Evolutionary conservation across 2,329 filamentous ascomycete species (phyloP), one percentile per base, ranked within the genome.

Genomic region (Dactylonectria macrodidyma): DNA sequence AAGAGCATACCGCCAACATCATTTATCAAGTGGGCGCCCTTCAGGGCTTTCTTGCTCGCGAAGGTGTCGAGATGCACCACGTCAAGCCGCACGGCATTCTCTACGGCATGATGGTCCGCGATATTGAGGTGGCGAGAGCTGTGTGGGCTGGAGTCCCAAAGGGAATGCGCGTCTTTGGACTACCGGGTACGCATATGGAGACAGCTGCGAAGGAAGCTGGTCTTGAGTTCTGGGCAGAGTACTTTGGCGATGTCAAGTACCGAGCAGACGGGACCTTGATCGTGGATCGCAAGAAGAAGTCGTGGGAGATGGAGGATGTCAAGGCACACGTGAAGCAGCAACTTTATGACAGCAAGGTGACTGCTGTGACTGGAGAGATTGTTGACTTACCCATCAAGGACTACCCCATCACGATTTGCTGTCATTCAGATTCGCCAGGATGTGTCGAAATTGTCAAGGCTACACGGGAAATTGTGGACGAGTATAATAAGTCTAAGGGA

Each of bases 221-320:
- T 8, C 64, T 78, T 2, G 69, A 72, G 36, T 78, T 78, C 47
- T 72, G 71, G 66, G 76, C 72, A 2, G 76, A 78, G 65, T 72
- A 73, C 34, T 78, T 73, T 41, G 75, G 69, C 1, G 76, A 78
- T 14, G 76, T 78, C n/a, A 74, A 76, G 59, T 78, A 78, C 22
- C 58, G 55, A 3, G 55, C 69, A 6, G 75, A 76, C n/a, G 75
- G 73, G 1, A 66, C 58, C 8, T 55, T 78, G 16, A 67, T 76
- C 3, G 65, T 74, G 77, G 86, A 66, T 84, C 82, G 88, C 36
- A 88, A 89, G 80, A 90, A 89, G 80, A 88, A 89, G 81, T 78
- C 82, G 80, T 68, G 62, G 62, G 75, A 79, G 26, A 62, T 77
- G 0, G 78, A 78, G 7, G 82, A 84, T 44, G 80, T 84, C 14